Evolutionary conservation across 352 stramenopile genomes (phyloP).

Genomic region (Globisporangium recalcitrans): DNA sequence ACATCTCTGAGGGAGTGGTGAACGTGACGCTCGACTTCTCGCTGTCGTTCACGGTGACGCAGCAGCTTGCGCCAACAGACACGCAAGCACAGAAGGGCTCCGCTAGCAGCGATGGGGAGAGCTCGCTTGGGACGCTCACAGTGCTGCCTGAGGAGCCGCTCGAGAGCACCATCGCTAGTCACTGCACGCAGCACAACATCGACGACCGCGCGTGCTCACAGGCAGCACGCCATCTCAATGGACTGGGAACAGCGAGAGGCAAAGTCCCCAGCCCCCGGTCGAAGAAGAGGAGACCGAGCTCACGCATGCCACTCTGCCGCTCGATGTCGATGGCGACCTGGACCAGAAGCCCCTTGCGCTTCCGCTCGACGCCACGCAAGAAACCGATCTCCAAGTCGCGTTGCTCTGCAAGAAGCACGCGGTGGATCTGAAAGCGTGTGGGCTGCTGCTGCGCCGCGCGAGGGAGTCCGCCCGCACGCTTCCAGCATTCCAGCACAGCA

Average conservation of each 20-base stretch:
- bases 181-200: conserved; percentile 26
- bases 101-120: neutral
- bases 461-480: conserved; percentile 12
- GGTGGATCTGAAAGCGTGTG: conserved; percentile 25
- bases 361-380: conserved; percentile 10
- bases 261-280: neutral
- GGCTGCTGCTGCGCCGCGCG: conserved; percentile 26
- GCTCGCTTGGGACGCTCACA: conserved; percentile 17
- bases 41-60: conserved; percentile 35
- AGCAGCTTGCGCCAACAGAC: neutral
- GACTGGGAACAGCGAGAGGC: neutral
- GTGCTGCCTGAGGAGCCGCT: conserved; percentile 36
- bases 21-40: conserved; percentile 57
- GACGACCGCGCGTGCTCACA: conserved; percentile 13
- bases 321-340: neutral
- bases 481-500: conserved; percentile 15
- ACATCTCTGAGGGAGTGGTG: conserved; percentile 39
- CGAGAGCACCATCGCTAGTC: conserved; percentile 23
- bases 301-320: conserved; percentile 16
- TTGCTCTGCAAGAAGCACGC: conserved; percentile 31
- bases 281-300: neutral
- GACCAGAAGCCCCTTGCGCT: conserved; percentile 21
- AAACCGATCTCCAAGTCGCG: conserved; percentile 35
- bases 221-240: neutral
- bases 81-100: conserved; percentile 11